Base-by-base conservation (phyloP, 345 rosid species). In the Mallotus nudiflorus region DNA sequence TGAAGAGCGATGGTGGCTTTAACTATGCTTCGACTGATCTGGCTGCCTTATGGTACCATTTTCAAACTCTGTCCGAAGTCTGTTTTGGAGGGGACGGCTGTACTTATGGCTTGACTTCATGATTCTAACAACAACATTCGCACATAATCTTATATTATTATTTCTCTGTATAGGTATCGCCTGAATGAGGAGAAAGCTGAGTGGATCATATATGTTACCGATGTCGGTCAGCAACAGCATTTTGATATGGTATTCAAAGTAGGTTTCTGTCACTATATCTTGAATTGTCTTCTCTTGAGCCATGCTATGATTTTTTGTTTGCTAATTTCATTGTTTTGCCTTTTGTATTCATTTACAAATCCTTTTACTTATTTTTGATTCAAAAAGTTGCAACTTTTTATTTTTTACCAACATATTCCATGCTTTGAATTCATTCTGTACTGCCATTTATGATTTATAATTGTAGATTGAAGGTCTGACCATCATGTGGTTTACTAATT, bases 11-110 rank as follows among this genome's bases (percentile, higher is more conserved):
- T 67, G 99, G 98, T 53, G 98, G 98, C 67, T 95, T 66, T 86
- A 92, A 92, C 82, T 95, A 95, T 76, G 98, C 98, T 28, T 90
- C 98, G 54, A 95, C 99, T 62, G 99, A 95, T 79, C 77, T 95
- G 44, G 14, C 99, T 78, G 98, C 99, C 65, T 86, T 95, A 66
- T 90, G 99, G 99, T 95, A 65, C 19, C 35, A 18, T 22, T 33
- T 33, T 28, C 20, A 12, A n/a, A 6, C 52, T 37, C 20, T 20
- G 40, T 11, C 24, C 46, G 25, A 27, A 27, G 3, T 18, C n/a
- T 42, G 14, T 42, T 42, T 12, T 55, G 4, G 10, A 74, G 37
- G 18, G 18, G 35, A 39, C 62, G 3, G 33, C 3, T 54, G 9
- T 62, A 5, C 20, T 24, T 5, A 44, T 60, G 19, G 13, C 14